Evolutionary conservation across 345 rosid genomes (phyloP), one percentile per base, ranked within the genome.

Genomic region (Gossypium ekmanianum): DNA sequence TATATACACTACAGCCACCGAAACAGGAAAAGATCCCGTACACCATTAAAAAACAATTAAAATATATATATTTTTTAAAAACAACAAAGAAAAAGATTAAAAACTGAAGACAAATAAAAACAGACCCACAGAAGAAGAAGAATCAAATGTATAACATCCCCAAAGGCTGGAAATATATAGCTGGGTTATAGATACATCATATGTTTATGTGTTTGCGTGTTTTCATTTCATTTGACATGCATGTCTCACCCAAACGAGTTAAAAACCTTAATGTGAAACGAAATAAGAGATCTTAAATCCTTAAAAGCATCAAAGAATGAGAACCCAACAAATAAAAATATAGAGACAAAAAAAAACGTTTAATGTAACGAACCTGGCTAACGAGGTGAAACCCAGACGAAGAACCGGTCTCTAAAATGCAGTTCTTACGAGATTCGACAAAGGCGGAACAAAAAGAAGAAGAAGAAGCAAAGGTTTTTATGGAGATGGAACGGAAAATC

Each of bases 311-410:
- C 48, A 18, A 55, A 18, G 4, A 54, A 34, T 17, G 6, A 56
- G 26, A 55, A 52, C 16, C 26, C 2, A 17, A 20, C 3, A 44
- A 6, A 29, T 3, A 27, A 34, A 18, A 29, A 2, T 34, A 44
- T 2, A 63, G 43, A 41, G 7, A 14, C 34, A 10, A 20, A 26
- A 24, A 57, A 29, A 34, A 34, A 34, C 7, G 14, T 44, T 69
- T 4, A 29, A 50, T 12, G 66, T 34, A 26, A 62, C 59, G 51
- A 57, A 80, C 83, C 83, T 68, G 75, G 65, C 20, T 51, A 50
- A 63, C 44, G 66, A 45, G 47, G 4, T 27, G 66, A 47, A 68
- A 29, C 22, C 52, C 73, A 50, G 47, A 41, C 34, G 7, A 61
- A 39, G 39, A 52, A 47, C 77, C 26, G 57, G 68, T 67, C 52